A percentile compares a stretch with the other conserved stretches of the same genome.
These are phyloP conservation scores for Schwanniomyces vanrijiae DNA, from an alignment of 805 yeast species.

Conservation along the genomic window DNA sequence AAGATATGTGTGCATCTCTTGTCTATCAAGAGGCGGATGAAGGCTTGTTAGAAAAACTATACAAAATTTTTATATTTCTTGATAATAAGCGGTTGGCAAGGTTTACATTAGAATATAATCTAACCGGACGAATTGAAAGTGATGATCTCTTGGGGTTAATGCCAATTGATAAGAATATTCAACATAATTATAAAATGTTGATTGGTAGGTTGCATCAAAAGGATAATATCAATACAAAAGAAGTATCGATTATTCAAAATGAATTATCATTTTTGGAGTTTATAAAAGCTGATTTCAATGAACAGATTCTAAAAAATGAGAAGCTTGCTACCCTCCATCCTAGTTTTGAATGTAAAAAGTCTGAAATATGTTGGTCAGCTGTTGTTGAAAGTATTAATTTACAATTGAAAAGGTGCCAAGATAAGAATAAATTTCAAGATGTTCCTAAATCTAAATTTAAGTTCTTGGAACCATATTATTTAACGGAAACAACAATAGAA, in stretches of 20 bases:
- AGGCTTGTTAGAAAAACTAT: constrained; percentile 48
- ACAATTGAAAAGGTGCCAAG: constrained; percentile 30
- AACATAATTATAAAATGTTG: constrained; percentile 14
- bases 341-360: constrained; percentile 2
- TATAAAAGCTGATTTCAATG: constrained; percentile 29
- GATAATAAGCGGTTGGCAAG: constrained; percentile 51
- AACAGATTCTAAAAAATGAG: constrained; percentile 14
- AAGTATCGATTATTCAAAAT: constrained; percentile 4
- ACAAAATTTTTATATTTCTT: constrained; percentile 51
- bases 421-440: constrained; percentile 33
- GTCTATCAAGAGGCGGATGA: constrained; percentile 69
- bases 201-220: constrained; percentile 21
- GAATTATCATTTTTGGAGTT: constrained; percentile 30
- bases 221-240: constrained; percentile 6
- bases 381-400: constrained; percentile 31
- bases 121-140: constrained; percentile 43
- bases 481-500: constrained; percentile 51
- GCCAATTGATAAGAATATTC: constrained; percentile 16
- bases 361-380: constrained; percentile 22
- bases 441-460: constrained; percentile 42
- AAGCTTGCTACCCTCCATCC: constrained; percentile 9
- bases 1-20: constrained; percentile 65
- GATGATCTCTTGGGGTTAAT: constrained; percentile 37
- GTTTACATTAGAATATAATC: constrained; percentile 57
- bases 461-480: constrained; percentile 51